Evolutionary conservation across 805 yeast species (phyloP), one percentile per base, ranked within the genome.

Genomic region (Starmerella tilneyi): DNA sequence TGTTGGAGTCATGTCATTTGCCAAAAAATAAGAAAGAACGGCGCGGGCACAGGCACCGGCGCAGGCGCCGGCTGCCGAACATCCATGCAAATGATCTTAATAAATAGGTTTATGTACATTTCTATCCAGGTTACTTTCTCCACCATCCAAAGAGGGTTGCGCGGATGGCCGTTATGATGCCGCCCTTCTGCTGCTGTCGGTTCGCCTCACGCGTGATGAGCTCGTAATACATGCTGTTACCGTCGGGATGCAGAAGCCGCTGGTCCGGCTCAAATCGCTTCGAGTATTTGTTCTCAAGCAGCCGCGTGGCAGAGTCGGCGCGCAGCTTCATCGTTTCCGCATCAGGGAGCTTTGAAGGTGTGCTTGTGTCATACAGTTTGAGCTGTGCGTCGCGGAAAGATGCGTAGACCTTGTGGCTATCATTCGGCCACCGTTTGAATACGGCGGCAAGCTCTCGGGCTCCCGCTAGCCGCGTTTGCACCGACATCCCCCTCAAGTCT

Each of bases 161-260:
- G 62, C 78, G 76, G 60, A 82, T 57, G 17, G 92, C 94, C 31
- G 76, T 65, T 43, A 73, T 60, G 42, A 80, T 62, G n/a, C 61
- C 46, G 13, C 74, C 72, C 63, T 83, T 94, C 61, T 75, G 79
- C 57, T 73, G 72, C 56, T 79, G 78, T 20, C 39, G 26, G 48
- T 72, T 69, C 33, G 86, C 72, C 60, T 84, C 94, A 22, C 72
- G 69, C 63, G 80, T 53, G 43, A 86, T 69, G 57, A 92, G 72
- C 32, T 70, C 73, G 58, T 86, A 86, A 59, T 86, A 86, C 38
- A 71, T 62, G 2, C 94, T 85, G 62, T 84, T 83, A 2, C 95
- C 95, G 56, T 79, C 78, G n/a, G 96, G 96, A 53, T 63, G 69
- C 56, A 75, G 63, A 52, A 86, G 63, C 59, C 81, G 81, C 35